Conservation (phyloP, 352 stramenopile species). For the Phytophthora sp. region DNA sequence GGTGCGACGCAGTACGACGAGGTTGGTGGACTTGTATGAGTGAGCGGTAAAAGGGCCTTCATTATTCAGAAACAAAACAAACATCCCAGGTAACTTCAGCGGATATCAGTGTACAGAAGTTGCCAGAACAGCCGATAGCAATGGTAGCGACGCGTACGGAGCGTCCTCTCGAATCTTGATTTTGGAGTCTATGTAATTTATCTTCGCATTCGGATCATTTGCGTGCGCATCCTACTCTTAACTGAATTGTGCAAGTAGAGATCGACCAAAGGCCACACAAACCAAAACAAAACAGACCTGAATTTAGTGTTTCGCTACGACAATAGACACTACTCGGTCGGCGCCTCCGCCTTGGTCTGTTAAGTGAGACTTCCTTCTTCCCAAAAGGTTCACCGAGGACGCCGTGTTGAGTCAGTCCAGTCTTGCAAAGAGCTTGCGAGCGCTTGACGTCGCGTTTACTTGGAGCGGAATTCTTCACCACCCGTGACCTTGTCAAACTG, state of each 20-base stretch:
- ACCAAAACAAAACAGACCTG: constrained; percentile 38
- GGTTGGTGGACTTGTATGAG: constrained; percentile 47
- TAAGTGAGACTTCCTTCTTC: constrained; percentile 22
- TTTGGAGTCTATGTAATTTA: constrained; percentile 46
- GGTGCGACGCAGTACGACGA: constrained; percentile 32
- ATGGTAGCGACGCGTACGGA: constrained; percentile 3
- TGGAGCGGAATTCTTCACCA: constrained; percentile 86
- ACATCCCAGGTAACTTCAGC: constrained; percentile 5
- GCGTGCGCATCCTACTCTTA: too few relatives aligned
- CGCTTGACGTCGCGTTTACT: constrained; percentile 43
- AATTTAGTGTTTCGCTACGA: constrained; percentile 41
- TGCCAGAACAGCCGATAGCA: constrained; percentile 10
- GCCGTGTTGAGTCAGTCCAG: constrained; percentile 12
- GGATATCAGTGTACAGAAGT: constrained; percentile 5
- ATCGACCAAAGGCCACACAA: background rate
- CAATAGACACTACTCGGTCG: constrained; percentile 14
- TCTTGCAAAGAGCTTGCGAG: constrained; percentile 6
- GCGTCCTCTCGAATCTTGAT: constrained; percentile 13
- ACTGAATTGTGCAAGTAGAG: background rate
- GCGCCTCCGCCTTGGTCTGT: constrained; percentile 16
- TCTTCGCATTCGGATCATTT: constrained; percentile 1
- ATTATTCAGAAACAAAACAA: constrained; percentile 20
- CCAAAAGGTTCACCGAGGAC: constrained; percentile 19
- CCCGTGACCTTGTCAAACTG: constrained; percentile 90
- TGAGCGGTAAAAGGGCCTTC: constrained; percentile 4